These are phyloP conservation scores for Calendula officinalis DNA, from an alignment of 129 eudicot genomes.

Conservation along the genomic window DNA sequence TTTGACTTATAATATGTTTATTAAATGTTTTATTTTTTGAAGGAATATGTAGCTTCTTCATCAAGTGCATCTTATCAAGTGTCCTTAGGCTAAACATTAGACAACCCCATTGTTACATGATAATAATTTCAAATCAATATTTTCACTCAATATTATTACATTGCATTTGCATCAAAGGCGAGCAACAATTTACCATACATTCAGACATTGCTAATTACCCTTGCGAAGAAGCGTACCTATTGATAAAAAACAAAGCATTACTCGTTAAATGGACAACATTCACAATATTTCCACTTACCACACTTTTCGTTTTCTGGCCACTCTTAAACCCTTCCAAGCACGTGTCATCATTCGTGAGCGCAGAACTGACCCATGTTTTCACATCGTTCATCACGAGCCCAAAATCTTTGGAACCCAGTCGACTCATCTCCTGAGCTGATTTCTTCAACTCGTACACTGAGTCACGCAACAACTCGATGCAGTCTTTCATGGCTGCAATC, in stretches of 20 bases:
- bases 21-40: no score
- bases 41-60: no score
- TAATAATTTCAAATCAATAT: no score
- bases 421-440: constrained; percentile 41
- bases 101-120: no score
- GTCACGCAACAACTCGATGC: constrained; percentile 41
- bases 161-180: no score
- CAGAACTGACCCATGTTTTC: constrained; percentile 70
- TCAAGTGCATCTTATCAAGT: no score
- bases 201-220: neutral
- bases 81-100: no score
- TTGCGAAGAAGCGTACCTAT: constrained; percentile 40
- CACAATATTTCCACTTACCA: constrained; percentile 46
- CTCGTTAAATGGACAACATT: constrained; percentile 55
- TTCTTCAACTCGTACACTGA: constrained; percentile 31
- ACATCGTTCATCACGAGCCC: constrained; percentile 32
- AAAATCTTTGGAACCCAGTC: constrained; percentile 16
- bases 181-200: no score
- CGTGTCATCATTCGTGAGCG: constrained; percentile 51
- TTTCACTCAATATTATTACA: no score
- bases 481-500: constrained; percentile 44
- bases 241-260: constrained; percentile 57
- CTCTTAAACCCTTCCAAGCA: constrained; percentile 53
- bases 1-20: no score
- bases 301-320: constrained; percentile 37